Evolutionary conservation across 306 rosid genomes (phyloP), one percentile per base, ranked within the genome.

Genomic region (Oemleria cerasiformis): DNA sequence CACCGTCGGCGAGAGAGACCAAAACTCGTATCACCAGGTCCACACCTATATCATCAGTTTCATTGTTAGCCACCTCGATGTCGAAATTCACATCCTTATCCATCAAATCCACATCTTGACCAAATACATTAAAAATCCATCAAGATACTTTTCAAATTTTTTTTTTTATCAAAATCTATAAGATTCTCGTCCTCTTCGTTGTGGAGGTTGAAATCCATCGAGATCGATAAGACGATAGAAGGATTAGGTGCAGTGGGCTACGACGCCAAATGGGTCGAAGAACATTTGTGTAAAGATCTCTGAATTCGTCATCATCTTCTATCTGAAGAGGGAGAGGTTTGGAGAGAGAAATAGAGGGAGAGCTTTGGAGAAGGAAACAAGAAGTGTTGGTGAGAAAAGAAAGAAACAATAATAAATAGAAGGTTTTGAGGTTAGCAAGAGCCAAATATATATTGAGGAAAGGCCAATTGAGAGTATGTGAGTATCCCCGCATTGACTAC

Each of bases 231-330:
- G 75, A 63, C 67, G 65, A 65, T 40, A 81, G 56, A 73, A 39
- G 36, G 83, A 40, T 23, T 77, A 74, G 19, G 81, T 19, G 83
- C 45, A 53, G 86, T 13, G 44, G 75, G 67, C 19, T 77, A 86
- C 8, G 83, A 65, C 23, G 73, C 73, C 47, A 82, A 65, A 89
- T 89, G 47, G 98, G 96, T 5, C 15, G 85, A 61, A 91, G 92
- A 47, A 94, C 95, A 34, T 87, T 96, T 0, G 95, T 91, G 86
- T 91, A 91, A 25, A 25, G 2, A 89, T 91, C 98, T 80, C 98
- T 95, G 80, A 94, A 94, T 87, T 94, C 98, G 12, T 94, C 98
- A 56, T 91, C 96, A 64, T 94, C 97, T 74, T 94, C 98, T 97
- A 25, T 25, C 2, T 25, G 30, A 25, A 25, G 30, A 25, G 30